Evolutionary conservation across 208 protist genomes (phyloP).

Genomic region (Leishmania martiniquensis): DNA sequence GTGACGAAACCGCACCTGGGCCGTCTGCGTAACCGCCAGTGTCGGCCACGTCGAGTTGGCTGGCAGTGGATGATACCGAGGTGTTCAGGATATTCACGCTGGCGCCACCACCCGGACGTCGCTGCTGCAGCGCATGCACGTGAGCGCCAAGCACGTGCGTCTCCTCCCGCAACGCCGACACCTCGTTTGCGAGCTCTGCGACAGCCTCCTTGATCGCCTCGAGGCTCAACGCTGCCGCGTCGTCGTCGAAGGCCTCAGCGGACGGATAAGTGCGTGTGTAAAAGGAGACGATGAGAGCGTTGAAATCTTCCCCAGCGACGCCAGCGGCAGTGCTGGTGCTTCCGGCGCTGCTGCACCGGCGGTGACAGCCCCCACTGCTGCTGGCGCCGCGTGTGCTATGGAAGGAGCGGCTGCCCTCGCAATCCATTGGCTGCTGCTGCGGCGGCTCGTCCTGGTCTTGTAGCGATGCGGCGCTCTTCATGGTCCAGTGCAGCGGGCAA

Average conservation of each 20-base stretch:
- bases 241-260: constrained; percentile 44
- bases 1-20: background rate
- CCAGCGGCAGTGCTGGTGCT: constrained; percentile 1
- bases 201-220: constrained; percentile 57
- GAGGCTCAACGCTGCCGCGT: constrained; percentile 30
- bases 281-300: constrained; percentile 61
- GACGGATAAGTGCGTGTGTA: constrained; percentile 67
- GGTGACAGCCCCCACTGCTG: background rate
- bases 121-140: constrained; percentile 41
- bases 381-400: constrained; percentile 6
- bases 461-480: background rate
- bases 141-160: constrained; percentile 47
- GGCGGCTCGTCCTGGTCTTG: background rate
- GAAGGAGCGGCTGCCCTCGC: background rate
- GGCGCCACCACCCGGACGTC: constrained; percentile 5
- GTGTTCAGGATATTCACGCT: background rate
- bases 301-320: constrained; percentile 27
- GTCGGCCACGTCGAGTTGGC: background rate
- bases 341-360: background rate
- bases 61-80: background rate
- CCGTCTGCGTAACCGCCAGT: no score
- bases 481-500: background rate
- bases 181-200: constrained; percentile 64
- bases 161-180: constrained; percentile 72
- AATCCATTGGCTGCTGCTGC: constrained; percentile 12